Evolutionary conservation across 345 rosid species (phyloP).

Genomic region (Raphanus sativus): DNA sequence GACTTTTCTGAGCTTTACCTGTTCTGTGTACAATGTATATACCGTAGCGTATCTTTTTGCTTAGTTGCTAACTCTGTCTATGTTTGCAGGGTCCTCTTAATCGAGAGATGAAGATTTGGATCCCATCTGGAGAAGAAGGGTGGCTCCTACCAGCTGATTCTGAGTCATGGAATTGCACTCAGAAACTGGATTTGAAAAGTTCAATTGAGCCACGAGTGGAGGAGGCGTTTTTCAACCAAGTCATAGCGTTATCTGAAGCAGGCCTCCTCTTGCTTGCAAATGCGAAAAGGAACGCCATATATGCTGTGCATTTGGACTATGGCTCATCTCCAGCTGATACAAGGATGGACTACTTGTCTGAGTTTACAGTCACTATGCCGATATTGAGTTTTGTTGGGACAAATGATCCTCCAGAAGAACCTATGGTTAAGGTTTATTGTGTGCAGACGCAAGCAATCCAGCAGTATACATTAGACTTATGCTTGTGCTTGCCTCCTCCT

Average conservation of each 20-base stretch:
- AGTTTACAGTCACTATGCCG: constrained; percentile 88
- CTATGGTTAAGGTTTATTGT: constrained; percentile 73
- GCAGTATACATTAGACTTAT: constrained; percentile 83
- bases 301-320: constrained; percentile 76
- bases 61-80: not conserved
- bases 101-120: constrained; percentile 82
- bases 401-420: constrained; percentile 61
- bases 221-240: constrained; percentile 85
- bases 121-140: constrained; percentile 70
- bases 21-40: constrained; percentile 5
- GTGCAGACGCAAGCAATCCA: constrained; percentile 93
- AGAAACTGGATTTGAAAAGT: constrained; percentile 71
- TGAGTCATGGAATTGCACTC: constrained; percentile 76
- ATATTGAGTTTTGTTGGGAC: constrained; percentile 86
- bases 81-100: constrained; percentile 70
- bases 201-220: constrained; percentile 59
- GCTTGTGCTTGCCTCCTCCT: constrained; percentile 74
- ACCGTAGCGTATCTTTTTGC: not conserved
- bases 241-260: constrained; percentile 61
- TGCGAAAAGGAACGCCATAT: constrained; percentile 83
- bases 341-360: constrained; percentile 77
- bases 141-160: constrained; percentile 68
- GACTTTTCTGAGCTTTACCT: constrained; percentile 1
- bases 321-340: constrained; percentile 74
- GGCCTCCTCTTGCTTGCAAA: constrained; percentile 81